Evolutionary conservation across 768 basidiomycete genomes (phyloP), one percentile per base, ranked within the genome.

Genomic region (Suillus spraguei): DNA sequence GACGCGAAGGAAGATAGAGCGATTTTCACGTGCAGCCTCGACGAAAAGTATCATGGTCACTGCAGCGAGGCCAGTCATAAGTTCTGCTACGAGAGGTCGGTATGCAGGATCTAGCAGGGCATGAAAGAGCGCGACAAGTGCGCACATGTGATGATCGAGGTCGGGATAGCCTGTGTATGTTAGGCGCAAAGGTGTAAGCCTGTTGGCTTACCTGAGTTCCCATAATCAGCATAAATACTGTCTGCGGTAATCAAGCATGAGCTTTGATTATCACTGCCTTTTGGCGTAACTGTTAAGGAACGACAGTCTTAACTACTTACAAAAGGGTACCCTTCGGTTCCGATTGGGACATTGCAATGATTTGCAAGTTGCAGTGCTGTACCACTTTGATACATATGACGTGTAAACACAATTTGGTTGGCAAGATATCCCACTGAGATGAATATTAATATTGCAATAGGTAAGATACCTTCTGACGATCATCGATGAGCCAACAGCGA

Each of bases 61-160:
- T 24, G 67, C 64, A n/a, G 64, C 63, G 9, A 69, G 1, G 8
- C 33, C 61, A 7, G 67, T 33, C 58, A 67, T 56, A 33, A 66
- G 39, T n/a, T 64, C 63, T 9, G 65, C 69, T 41, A 69, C 62
- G 11, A 71, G 56, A 5, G 74, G 67, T 1, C 44, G 55, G 65
- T 67, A 64, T 17, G 35, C 22, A 1, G 72, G 47, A 33, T 65
- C 50, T 61, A 74, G 60, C 11, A 69, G 46, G 10, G 62, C 50
- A 41, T 85, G 81, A 71, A 86, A 87, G 70, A 86, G 79, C 0
- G 71, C 64, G 53, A 85, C 80, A 44, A 86, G 53, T 13, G 70
- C 67, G 60, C 85, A 87, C 11, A 87, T 68, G 9, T 63, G 5
- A 13, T 50, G 38, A 65, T 87, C 83, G n/a, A 80, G 36, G 5